Base-by-base conservation (phyloP, 2,329 filamentous ascomycete genomes). In the Fusarium chaquense region DNA sequence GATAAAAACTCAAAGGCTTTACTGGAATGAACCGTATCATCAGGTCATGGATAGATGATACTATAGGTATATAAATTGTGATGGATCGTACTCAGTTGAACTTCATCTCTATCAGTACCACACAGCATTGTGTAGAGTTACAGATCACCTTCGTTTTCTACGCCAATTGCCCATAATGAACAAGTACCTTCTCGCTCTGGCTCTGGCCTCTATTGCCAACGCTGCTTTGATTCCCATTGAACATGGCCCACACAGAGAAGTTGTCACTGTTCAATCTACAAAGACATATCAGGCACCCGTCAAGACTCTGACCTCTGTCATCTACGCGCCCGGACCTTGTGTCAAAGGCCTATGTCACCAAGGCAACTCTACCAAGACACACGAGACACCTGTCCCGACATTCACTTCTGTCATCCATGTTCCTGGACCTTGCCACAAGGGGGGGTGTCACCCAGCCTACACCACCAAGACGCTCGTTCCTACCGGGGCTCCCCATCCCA, bases 211-310 rank as follows among this genome's bases (percentile, higher is more conserved):
- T 15, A 47, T 54, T 13, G 54, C 20, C 4, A 43, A 52, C 8
- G 64, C 69, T 5, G 60, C 51, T 24, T 54, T 9, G 9, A 65
- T 65, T 2, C 68, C 67, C 4, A 59, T 58, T 10, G 67, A 56
- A 4, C 64, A 63, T 28, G 67, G 67, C 30, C 58, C 58, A 13
- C 30, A 20, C 10, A 52, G 35, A 33, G 36, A 38, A 10, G 38
- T 40, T 18, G 22, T n/a, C 6, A 16, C 9, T 20, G 10, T 36
- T 36, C 33, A n/a, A 18, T 36, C 47, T 20, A 36, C 47, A 11
- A 30, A 30, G 28, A 51, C 49, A 20, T 3, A 30, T 4, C 3
- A 41, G 24, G 13, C 24, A 13, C 49, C 49, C 16, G 49, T 6
- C n/a, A 18, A 40, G 35, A 40, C 49, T n/a, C 3, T 52, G 2